Percentiles rank a stretch among this genome's conserved stretches.
Evolutionary conservation across 106 monocot genomes (phyloP).

Genomic region (Allium sativum): DNA sequence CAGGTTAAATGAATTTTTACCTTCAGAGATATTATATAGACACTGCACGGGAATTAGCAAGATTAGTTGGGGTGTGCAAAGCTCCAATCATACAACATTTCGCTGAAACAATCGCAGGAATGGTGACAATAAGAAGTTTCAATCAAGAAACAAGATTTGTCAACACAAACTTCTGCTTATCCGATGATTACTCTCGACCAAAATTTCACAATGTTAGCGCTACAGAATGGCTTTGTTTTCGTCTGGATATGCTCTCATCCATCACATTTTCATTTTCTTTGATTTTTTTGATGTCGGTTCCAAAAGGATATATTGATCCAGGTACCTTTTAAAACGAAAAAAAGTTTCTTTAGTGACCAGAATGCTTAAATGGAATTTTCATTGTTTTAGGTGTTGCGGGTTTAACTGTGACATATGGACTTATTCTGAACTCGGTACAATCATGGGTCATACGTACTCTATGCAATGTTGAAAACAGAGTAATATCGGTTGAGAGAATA

Average conservation of each 20-base stretch:
- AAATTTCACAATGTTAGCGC: constrained; percentile 55
- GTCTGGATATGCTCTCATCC: constrained; percentile 54
- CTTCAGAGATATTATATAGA: constrained; percentile 64
- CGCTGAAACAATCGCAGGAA: constrained; percentile 63
- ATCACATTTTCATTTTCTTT: constrained; percentile 63
- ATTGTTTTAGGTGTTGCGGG: constrained; percentile 51
- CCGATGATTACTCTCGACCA: constrained; percentile 47
- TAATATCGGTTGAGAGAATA: constrained; percentile 86
- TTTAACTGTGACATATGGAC: constrained; percentile 79
- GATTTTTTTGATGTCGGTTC: constrained; percentile 49
- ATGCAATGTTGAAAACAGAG: constrained; percentile 67
- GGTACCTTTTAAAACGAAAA: constrained; percentile 16
- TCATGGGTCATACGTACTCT: constrained; percentile 57
- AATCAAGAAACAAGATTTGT: constrained; percentile 45
- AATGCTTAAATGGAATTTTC: constrained; percentile 4
- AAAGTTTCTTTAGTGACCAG: neutral
- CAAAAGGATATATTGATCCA: constrained; percentile 63
- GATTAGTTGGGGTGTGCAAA: constrained; percentile 59
- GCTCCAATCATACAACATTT: constrained; percentile 86
- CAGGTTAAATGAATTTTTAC: neutral
- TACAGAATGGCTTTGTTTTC: constrained; percentile 63
- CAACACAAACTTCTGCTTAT: constrained; percentile 29
- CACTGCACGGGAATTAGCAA: constrained; percentile 56
- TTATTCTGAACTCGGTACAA: constrained; percentile 68
- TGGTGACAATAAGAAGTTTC: constrained; percentile 64